These are phyloP conservation scores for Eucalyptus curtisii DNA, from an alignment of 345 rosid genomes.

Conservation along the genomic window DNA sequence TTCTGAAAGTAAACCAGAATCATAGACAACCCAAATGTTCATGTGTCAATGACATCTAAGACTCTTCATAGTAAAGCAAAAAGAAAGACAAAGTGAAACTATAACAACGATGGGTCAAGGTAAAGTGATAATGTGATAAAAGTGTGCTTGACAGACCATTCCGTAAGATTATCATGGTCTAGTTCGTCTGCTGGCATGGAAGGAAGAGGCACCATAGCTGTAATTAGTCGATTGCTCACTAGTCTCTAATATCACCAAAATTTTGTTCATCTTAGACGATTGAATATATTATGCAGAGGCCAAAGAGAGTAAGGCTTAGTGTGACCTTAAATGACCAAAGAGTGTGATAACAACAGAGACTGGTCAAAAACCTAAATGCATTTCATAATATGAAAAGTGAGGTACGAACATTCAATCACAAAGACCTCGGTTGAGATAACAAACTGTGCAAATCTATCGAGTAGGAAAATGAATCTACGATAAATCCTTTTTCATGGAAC, in stretches of 20 bases:
- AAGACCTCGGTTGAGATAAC: neutral
- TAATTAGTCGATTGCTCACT: neutral
- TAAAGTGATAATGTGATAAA: neutral
- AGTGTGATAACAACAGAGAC: neutral
- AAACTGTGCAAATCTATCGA: fast-evolving
- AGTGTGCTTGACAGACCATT: neutral
- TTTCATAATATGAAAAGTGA: neutral
- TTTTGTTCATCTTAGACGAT: neutral
- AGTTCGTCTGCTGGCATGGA: neutral
- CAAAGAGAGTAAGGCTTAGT: neutral
- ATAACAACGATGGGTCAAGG: neutral
- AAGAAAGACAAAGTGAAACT: neutral
- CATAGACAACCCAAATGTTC: neutral
- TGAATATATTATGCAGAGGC: neutral
- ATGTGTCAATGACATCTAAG: neutral
- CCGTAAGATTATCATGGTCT: neutral
- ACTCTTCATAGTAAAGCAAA: neutral
- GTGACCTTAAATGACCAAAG: neutral
- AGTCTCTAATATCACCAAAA: neutral
- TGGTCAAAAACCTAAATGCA: neutral
- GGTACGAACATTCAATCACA: neutral
- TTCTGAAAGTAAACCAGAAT: neutral
- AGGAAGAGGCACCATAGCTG: neutral
- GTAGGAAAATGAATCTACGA: neutral
- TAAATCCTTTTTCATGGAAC: too few relatives aligned